Percentiles rank a stretch among this genome's conserved stretches.
These are phyloP conservation scores for Macrophomina pseudophaseolina DNA, from an alignment of 2,329 filamentous ascomycete species.

Conservation along the genomic window DNA sequence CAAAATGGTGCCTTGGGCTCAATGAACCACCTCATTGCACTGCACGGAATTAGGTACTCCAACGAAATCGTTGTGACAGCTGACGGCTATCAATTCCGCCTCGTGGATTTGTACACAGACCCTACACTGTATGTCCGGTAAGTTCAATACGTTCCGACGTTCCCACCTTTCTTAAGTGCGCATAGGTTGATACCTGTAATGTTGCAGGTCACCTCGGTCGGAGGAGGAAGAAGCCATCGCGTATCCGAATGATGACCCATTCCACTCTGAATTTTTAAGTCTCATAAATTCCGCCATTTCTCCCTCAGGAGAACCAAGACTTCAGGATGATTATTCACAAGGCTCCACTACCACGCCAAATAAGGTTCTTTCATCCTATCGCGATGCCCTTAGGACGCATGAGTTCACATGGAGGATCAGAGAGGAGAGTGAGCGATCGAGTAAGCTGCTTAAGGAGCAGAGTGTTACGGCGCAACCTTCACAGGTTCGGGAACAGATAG, in stretches of 20 bases:
- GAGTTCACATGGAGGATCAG: constrained; percentile 2
- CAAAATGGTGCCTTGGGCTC: background rate
- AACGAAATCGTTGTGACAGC: constrained; percentile 3
- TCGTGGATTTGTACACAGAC: background rate
- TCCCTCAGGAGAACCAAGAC: no score
- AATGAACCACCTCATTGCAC: background rate
- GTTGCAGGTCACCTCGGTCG: background rate
- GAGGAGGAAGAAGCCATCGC: background rate
- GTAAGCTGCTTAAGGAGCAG: no score
- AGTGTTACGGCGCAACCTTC: no score
- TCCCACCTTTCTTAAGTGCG: no score
- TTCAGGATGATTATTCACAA: no score
- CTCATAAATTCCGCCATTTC: no score
- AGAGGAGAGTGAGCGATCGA: constrained; percentile 6
- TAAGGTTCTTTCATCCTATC: background rate
- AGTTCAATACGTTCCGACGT: background rate
- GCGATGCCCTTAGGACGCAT: background rate
- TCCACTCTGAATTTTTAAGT: constrained; percentile 5
- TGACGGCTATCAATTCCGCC: background rate
- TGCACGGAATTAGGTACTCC: background rate
- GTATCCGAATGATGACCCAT: background rate
- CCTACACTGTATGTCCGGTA: background rate
- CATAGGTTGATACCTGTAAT: no score
- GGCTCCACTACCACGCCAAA: background rate
- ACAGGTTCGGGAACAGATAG: no score